A percentile compares a stretch with the other conserved stretches of the same genome.
phyloP scores from a whole-genome alignment of 2,329 filamentous ascomycete species.

The Geosmithia morbida region DNA sequence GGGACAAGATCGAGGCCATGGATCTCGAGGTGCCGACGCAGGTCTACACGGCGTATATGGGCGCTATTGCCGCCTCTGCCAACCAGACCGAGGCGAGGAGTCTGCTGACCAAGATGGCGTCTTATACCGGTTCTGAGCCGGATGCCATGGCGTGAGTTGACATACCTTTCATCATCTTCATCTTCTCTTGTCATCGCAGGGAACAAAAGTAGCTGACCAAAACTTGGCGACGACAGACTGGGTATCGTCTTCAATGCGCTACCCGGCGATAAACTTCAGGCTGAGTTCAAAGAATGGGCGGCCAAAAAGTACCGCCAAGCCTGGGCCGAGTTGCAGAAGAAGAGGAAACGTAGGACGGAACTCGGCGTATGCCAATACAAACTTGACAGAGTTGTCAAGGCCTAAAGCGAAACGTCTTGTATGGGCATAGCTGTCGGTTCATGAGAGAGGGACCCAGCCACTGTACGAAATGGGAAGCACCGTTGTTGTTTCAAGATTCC shows the following conservation, averaged over 20 bases:
- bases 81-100: slow-evolving; percentile 53
- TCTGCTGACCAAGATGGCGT: slow-evolving; percentile 52
- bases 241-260: slow-evolving; percentile 65
- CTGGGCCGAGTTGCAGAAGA: slow-evolving; percentile 52
- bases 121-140: slow-evolving; percentile 51
- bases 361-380: slow-evolving; percentile 34
- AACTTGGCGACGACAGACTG: slow-evolving; percentile 37
- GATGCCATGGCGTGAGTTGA: slow-evolving; percentile 54
- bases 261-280: slow-evolving; percentile 49
- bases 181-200: slow-evolving; percentile 1
- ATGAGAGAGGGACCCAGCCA: too few relatives aligned
- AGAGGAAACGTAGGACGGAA: slow-evolving; percentile 28
- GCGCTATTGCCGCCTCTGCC: slow-evolving; percentile 59
- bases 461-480: background rate
- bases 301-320: slow-evolving; percentile 48
- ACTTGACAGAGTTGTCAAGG: slow-evolving; percentile 30
- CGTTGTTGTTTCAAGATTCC: too few relatives aligned
- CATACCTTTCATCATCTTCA: background rate
- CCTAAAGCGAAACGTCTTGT: slow-evolving; percentile 15
- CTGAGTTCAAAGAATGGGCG: slow-evolving; percentile 62
- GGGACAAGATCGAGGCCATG: slow-evolving; percentile 56
- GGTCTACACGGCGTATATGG: slow-evolving; percentile 66
- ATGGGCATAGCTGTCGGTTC: too few relatives aligned
- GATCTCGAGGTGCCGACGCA: slow-evolving; percentile 62
- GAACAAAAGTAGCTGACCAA: slow-evolving; percentile 1